These are phyloP conservation scores for Hemisphaericaspora lyxosophila DNA, from an alignment of 1,139 yeast genomes.

Conservation along the genomic window DNA sequence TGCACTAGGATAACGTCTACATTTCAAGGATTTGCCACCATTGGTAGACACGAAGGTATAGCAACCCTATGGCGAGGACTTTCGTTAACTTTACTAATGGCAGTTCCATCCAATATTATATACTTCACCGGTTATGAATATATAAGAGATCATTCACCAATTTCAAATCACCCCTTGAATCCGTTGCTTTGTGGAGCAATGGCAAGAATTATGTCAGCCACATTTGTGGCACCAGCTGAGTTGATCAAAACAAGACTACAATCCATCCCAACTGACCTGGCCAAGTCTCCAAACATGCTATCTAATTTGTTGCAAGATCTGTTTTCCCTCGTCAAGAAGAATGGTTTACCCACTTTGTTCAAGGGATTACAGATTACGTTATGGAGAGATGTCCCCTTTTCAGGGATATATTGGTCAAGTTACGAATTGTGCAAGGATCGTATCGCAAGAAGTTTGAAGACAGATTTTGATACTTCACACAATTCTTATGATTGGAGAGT, in stretches of 20 bases:
- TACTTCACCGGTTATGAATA: constrained; percentile 94
- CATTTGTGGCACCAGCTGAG: constrained; percentile 85
- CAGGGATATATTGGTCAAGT: constrained; percentile 92
- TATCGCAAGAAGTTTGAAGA: constrained; percentile 24
- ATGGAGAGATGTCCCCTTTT: constrained; percentile 97
- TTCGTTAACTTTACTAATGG: constrained; percentile 79
- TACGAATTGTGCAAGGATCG: constrained; percentile 53
- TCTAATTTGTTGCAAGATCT: constrained; percentile 58
- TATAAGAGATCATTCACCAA: constrained; percentile 71
- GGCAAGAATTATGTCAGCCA: constrained; percentile 83
- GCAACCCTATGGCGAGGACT: constrained; percentile 87
- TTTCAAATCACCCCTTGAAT: constrained; percentile 51
- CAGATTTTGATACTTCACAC: constrained; percentile 21
- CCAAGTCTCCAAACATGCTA: constrained; percentile 38
- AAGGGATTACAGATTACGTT: constrained; percentile 84
- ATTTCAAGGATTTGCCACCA: constrained; percentile 67
- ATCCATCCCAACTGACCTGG: constrained; percentile 59
- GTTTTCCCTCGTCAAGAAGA: constrained; percentile 46
- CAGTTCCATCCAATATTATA: constrained; percentile 88
- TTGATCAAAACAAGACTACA: constrained; percentile 85
- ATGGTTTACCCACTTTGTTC: constrained; percentile 70
- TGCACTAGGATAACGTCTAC: constrained; percentile 54
- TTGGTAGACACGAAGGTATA: constrained; percentile 70
- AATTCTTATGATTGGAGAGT: constrained; percentile 48
- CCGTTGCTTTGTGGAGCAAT: constrained; percentile 85